Evolutionary conservation across 202 grass and related monocot species (phyloP), one percentile per base, ranked within the genome.

Genomic region (Setaria viridis): DNA sequence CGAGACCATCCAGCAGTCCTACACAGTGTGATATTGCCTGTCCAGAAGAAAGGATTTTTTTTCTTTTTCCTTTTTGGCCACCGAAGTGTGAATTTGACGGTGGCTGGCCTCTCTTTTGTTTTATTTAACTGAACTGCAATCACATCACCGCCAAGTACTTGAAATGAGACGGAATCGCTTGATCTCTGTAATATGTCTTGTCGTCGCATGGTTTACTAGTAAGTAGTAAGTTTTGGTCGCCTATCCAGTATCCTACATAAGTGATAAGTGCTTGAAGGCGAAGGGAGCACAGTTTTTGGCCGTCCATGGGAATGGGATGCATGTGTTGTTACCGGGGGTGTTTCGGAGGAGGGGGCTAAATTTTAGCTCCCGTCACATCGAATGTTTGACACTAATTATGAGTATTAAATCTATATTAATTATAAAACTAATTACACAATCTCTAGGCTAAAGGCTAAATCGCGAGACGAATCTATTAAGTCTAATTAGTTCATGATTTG

Each of bases 1-100:
- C 42, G 88, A 93, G 74, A 95, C 83, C 2, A 95, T 95, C 10
- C 90, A 91, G 63, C 88, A 90, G 53, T 92, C 91, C 68, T 95
- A 93, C 86, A 95, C 93, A 1, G 88, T 93, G 33, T 97, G 74
- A 90, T 42, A 21, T 29, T 15, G 55, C 9, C 35, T 74, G 67
- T 66, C 47, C 16, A 73, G 59, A 42, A 34, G 70, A 48, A 62
- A 20, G 2, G 4, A 60, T 17, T 81, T 19, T 29, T 75, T 64
- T 46, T n/a, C n/a, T 49, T n/a, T 37, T 46, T 45, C 30, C 5
- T 42, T 74, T 62, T 57, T 46, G 53, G 4, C 13, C 53, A 78
- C 79, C n/a, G 71, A 3, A 43, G 51, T 76, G 62, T 87, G 70
- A 82, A 76, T 76, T 47, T 55, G 67, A 62, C 37, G 84, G 45